A percentile compares a stretch with the other conserved stretches of the same genome.
phyloP scores from a whole-genome alignment of 148 eudicot species.

The Rhododendron williamsianum region DNA sequence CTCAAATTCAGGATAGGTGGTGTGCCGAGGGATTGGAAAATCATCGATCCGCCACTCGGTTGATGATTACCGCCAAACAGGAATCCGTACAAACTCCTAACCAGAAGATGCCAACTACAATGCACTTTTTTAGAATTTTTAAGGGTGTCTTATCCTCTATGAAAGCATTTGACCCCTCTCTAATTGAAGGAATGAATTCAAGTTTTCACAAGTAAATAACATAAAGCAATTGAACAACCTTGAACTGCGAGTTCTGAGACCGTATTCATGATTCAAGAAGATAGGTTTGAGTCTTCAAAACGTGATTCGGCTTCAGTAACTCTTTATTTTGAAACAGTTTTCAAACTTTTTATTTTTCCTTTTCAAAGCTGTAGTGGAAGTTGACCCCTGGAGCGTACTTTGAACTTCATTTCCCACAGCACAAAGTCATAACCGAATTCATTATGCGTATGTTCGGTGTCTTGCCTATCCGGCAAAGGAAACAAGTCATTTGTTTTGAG shows the following conservation, averaged over 20 bases:
- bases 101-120: not conserved
- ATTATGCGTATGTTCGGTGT: not conserved
- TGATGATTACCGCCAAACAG: not conserved
- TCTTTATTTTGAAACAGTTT: not conserved
- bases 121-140: not conserved
- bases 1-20: not conserved
- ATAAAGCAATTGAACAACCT: not conserved
- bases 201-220: not conserved
- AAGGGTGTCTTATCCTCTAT: conserved; percentile 1
- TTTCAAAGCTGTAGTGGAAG: not conserved
- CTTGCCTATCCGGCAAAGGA: not conserved
- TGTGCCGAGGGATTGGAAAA: not conserved
- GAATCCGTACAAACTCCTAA: not conserved
- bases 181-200: not conserved
- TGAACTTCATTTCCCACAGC: not conserved
- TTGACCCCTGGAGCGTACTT: not conserved
- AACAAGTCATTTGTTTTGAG: not conserved
- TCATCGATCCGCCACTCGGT: not conserved
- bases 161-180: not conserved
- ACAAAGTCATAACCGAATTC: not conserved
- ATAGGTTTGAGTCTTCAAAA: not conserved
- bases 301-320: not conserved
- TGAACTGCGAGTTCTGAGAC: not conserved
- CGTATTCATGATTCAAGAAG: not conserved
- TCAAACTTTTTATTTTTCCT: not conserved